Conservation (phyloP, 176 grass and related monocot species). For the Aegilops sharonensis region DNA sequence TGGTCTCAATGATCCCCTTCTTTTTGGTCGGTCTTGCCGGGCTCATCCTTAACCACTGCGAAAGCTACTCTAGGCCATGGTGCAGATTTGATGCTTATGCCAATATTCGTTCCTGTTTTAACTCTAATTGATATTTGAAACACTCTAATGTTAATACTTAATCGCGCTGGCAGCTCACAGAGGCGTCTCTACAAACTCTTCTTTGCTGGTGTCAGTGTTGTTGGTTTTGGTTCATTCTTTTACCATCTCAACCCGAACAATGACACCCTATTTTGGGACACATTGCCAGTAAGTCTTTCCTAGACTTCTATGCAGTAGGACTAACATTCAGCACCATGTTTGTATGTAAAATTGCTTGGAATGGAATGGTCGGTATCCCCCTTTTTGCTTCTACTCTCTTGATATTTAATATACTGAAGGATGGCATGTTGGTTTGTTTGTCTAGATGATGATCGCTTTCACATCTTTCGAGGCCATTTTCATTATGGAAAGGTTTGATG, state of each 20-base stretch:
- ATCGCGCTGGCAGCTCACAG: conserved; percentile 44
- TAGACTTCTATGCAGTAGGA: neutral
- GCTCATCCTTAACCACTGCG: conserved; percentile 59
- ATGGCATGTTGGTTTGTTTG: conserved; percentile 28
- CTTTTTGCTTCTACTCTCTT: neutral
- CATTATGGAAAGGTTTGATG: conserved; percentile 88
- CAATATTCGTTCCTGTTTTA: neutral
- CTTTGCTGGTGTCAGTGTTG: conserved; percentile 58
- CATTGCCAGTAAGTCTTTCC: conserved; percentile 57
- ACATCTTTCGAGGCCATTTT: conserved; percentile 86
- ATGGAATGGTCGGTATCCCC: neutral
- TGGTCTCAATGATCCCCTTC: conserved; percentile 86
- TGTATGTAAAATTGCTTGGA: neutral
- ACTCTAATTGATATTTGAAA: neutral
- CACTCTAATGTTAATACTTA: neutral
- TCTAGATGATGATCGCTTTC: conserved; percentile 80
- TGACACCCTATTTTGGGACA: conserved; percentile 79
- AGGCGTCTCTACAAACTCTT: conserved; percentile 63
- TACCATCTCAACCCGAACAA: conserved; percentile 87
- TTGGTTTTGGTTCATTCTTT: conserved; percentile 77
- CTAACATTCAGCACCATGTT: neutral
- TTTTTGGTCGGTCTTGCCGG: conserved; percentile 61
- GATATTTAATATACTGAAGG: neutral
- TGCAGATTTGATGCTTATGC: neutral
- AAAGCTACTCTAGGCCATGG: conserved; percentile 69